Percentiles rank a stretch among this genome's conserved stretches.
Evolutionary conservation across 768 basidiomycete species (phyloP).

Genomic region (Trametes punicea): DNA sequence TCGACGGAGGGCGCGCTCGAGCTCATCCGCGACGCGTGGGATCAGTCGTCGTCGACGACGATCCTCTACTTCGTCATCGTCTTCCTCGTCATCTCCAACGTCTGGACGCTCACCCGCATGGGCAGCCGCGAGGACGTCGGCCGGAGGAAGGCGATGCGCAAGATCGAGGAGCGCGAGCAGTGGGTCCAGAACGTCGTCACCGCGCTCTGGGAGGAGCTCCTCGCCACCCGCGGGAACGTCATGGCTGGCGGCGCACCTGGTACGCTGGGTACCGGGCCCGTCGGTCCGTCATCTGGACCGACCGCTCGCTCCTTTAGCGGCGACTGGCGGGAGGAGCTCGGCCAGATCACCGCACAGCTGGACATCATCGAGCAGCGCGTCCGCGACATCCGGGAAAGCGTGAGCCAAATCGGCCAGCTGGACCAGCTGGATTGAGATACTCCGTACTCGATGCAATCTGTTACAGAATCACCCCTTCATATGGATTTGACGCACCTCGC

Average conservation of each 20-base stretch:
- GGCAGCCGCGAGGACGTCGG: slow-evolving; percentile 46
- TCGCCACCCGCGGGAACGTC: slow-evolving; percentile 38
- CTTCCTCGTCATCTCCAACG: slow-evolving; percentile 69
- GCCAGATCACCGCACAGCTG: slow-evolving; percentile 46
- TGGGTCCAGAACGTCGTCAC: slow-evolving; percentile 72
- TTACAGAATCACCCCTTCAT: background rate
- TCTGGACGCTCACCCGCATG: slow-evolving; percentile 59
- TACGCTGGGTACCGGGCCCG: background rate
- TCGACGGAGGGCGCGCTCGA: slow-evolving; percentile 73
- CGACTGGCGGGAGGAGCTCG: slow-evolving; percentile 47
- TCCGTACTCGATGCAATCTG: no score
- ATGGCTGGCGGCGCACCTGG: slow-evolving; percentile 14
- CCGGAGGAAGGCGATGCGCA: slow-evolving; percentile 45
- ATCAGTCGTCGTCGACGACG: slow-evolving; percentile 67
- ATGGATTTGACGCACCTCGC: background rate
- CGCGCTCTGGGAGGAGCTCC: slow-evolving; percentile 70
- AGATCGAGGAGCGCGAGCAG: slow-evolving; percentile 65
- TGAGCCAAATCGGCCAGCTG: slow-evolving; percentile 33
- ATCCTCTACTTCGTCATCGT: slow-evolving; percentile 74
- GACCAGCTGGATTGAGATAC: background rate
- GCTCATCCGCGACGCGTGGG: slow-evolving; percentile 77
- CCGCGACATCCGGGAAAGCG: slow-evolving; percentile 38
- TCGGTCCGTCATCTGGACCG: background rate
- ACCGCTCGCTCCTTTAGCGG: slow-evolving; percentile 9
- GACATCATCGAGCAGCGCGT: slow-evolving; percentile 59